Evolutionary conservation across 495 filamentous ascomycete species (phyloP).

Genomic region (Cercophora newfieldiana): DNA sequence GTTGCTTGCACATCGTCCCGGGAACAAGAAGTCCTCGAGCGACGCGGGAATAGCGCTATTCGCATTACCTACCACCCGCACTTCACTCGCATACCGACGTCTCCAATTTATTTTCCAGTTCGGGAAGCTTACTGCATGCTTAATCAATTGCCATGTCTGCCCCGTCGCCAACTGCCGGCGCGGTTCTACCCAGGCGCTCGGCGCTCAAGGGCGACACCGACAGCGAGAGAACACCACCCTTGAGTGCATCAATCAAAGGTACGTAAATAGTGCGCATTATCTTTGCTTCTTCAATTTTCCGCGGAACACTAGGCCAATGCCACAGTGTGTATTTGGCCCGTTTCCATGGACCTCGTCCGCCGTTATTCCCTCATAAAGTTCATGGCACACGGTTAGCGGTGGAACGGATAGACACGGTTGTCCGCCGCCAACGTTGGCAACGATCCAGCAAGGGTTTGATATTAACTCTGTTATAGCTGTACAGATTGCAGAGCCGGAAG

Average conservation of each 20-base stretch:
- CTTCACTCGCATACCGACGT: neutral
- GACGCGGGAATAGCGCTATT: neutral
- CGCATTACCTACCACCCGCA: neutral
- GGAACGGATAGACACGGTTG: neutral
- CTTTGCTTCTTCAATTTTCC: neutral
- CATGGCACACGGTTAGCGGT: neutral
- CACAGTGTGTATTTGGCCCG: neutral
- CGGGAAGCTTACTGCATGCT: conserved; percentile 4
- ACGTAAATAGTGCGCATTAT: conserved; percentile 23
- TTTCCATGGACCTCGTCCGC: neutral
- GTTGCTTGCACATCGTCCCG: neutral
- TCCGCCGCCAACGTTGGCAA: neutral
- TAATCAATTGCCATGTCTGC: conserved; percentile 25
- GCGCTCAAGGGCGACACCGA: conserved; percentile 48
- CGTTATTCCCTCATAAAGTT: neutral
- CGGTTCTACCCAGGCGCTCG: conserved; percentile 40
- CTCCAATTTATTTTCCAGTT: neutral
- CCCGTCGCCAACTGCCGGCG: conserved; percentile 20
- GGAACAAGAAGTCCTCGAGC: neutral
- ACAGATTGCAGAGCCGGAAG: conserved; percentile 50
- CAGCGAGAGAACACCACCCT: conserved; percentile 35
- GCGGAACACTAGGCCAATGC: too few species aligned
- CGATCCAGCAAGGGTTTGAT: neutral
- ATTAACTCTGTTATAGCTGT: conserved; percentile 41
- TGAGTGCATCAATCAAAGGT: conserved; percentile 46